Conservation (phyloP, 306 rosid species). For the Prunus padus region DNA sequence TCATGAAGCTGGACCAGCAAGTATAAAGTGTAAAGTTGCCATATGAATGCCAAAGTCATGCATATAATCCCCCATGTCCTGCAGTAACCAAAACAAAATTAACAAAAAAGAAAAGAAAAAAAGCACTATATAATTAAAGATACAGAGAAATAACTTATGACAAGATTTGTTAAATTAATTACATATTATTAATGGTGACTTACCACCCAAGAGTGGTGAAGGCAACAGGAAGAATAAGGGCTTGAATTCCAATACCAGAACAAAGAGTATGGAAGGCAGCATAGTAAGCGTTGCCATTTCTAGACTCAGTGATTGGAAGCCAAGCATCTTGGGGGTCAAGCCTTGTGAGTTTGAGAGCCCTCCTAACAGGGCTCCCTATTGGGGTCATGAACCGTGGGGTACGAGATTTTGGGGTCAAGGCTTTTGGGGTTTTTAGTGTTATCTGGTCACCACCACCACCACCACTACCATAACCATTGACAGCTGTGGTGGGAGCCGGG, state of each 20-base stretch:
- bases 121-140: neutral
- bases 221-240: conserved; percentile 49
- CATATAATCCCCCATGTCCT: conserved; percentile 52
- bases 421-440: conserved; percentile 20
- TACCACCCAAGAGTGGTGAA: conserved; percentile 51
- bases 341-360: conserved; percentile 33
- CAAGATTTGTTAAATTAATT: neutral
- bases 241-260: conserved; percentile 57
- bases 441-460: conserved; percentile 14
- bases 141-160: neutral
- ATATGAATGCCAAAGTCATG: conserved; percentile 37
- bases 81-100: neutral
- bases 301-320: conserved; percentile 64
- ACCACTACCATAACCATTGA: neutral
- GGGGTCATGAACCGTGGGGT: conserved; percentile 37
- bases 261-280: conserved; percentile 52
- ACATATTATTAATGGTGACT: neutral
- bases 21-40: conserved; percentile 51
- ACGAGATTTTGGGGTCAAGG: conserved; percentile 23
- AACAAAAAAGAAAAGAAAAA: neutral
- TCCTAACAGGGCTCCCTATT: conserved; percentile 32
- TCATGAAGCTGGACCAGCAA: conserved; percentile 50
- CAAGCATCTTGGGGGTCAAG: conserved; percentile 48
- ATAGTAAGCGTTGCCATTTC: conserved; percentile 49
- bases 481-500: neutral